Percentiles rank a stretch among this genome's conserved stretches.
These are phyloP conservation scores for Backusella luteola DNA, from an alignment of 192 early-diverging fungal genomes.

Conservation along the genomic window DNA sequence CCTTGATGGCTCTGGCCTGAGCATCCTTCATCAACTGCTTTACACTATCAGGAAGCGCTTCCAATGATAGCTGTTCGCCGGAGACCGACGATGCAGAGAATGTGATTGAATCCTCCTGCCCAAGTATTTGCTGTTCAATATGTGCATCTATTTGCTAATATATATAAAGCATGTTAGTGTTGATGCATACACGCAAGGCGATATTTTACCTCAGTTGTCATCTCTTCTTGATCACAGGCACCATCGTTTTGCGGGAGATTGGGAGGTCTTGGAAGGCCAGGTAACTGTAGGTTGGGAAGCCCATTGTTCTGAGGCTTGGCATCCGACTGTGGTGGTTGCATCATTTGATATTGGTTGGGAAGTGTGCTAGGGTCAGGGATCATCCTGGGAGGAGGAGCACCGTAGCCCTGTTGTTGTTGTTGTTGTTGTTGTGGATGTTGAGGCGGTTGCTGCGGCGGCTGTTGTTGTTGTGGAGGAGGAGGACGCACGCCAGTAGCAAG, in stretches of 20 bases:
- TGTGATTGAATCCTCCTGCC: slow-evolving; percentile 42
- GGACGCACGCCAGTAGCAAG: slow-evolving; percentile 17
- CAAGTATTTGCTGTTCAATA: slow-evolving; percentile 41
- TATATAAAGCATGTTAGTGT: neutral
- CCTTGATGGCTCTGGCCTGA: slow-evolving; percentile 24
- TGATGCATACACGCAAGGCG: neutral
- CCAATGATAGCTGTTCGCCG: slow-evolving; percentile 20
- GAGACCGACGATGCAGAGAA: slow-evolving; percentile 39
- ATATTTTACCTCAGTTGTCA: slow-evolving; percentile 21
- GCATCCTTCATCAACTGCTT: slow-evolving; percentile 29
- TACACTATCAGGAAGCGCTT: slow-evolving; percentile 26
- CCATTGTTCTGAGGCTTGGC: neutral
- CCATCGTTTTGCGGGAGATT: slow-evolving; percentile 64
- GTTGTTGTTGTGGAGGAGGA: slow-evolving; percentile 2
- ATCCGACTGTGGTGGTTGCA: neutral
- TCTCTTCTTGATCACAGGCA: slow-evolving; percentile 36
- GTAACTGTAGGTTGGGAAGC: slow-evolving; percentile 17
- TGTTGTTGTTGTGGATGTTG: slow-evolving; percentile 8
- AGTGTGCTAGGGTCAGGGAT: slow-evolving; percentile 8
- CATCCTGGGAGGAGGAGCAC: neutral
- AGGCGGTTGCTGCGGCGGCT: neutral
- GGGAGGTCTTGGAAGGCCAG: slow-evolving; percentile 16
- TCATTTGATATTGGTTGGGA: slow-evolving; percentile 16
- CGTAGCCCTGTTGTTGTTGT: slow-evolving; percentile 17
- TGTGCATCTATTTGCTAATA: slow-evolving; percentile 51